A percentile compares a stretch with the other conserved stretches of the same genome.
Evolutionary conservation across 164 flowering plant species (phyloP).

Genomic region (Vitis riparia): DNA sequence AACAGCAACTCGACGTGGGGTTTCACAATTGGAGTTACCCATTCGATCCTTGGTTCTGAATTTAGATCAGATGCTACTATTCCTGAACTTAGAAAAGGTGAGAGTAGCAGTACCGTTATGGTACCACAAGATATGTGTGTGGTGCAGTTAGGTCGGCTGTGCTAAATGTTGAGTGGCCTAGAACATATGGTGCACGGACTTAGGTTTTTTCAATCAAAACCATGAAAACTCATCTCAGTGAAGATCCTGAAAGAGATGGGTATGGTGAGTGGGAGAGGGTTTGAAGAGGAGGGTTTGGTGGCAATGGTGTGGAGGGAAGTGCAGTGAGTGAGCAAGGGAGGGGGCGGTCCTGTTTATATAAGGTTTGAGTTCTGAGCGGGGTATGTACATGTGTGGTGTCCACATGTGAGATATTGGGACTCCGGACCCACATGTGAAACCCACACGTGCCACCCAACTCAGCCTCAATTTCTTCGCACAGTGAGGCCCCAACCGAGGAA

Average conservation of each 20-base stretch:
- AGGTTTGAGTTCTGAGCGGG: too few species aligned
- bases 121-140: too few species aligned
- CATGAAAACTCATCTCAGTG: neutral
- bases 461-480: too few species aligned
- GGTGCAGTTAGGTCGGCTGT: too few species aligned
- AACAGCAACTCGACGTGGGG: slow-evolving; percentile 32
- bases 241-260: neutral
- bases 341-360: neutral
- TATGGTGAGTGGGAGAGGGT: neutral
- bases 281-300: neutral
- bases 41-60: neutral
- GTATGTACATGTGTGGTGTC: neutral
- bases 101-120: too few species aligned
- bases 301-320: neutral
- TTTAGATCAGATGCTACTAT: too few species aligned
- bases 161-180: too few species aligned
- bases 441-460: slow-evolving; percentile 4
- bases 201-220: neutral
- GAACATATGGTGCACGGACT: too few species aligned
- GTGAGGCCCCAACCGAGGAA: too few species aligned
- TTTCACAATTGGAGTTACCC: slow-evolving; percentile 26
- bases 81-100: neutral
- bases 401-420: slow-evolving; percentile 2
- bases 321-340: neutral
- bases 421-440: neutral